Percentiles rank a stretch among this genome's conserved stretches.
phyloP scores from a whole-genome alignment of 345 rosid species.

The Populus tremula region DNA sequence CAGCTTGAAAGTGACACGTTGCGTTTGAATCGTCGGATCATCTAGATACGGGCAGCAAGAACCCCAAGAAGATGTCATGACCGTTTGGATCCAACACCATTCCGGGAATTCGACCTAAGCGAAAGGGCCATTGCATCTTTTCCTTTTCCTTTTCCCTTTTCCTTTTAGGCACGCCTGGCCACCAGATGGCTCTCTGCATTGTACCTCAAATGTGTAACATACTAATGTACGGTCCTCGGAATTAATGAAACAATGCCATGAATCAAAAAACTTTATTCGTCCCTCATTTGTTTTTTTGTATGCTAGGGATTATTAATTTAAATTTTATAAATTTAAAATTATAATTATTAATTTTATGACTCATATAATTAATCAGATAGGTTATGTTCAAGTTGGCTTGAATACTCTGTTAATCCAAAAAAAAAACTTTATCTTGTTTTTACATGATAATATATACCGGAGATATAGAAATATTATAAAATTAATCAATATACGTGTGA shows the following conservation, averaged over 20 bases:
- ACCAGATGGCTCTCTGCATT: background rate
- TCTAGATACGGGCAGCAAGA: background rate
- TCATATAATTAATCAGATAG: fast-evolving
- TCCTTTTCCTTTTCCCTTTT: background rate
- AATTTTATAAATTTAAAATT: no score
- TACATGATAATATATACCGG: fast-evolving
- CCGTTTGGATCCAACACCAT: background rate
- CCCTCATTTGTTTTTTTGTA: no score
- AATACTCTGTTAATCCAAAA: fast-evolving
- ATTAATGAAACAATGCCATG: no score
- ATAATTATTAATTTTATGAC: no score
- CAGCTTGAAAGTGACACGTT: background rate
- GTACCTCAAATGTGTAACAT: background rate
- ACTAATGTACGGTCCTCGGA: background rate
- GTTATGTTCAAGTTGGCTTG: fast-evolving
- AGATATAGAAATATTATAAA: no score
- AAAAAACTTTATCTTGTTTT: no score
- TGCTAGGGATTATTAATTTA: no score
- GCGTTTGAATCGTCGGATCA: background rate
- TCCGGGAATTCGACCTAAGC: background rate
- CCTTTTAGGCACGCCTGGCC: background rate
- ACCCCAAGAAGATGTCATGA: background rate
- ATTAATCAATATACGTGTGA: no score
- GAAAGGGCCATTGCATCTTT: background rate
- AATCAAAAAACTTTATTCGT: no score